Percentiles rank a stretch among this genome's conserved stretches.
Conservation (phyloP, 176 grass and related monocot genomes). For the Triticum dicoccoides region DNA sequence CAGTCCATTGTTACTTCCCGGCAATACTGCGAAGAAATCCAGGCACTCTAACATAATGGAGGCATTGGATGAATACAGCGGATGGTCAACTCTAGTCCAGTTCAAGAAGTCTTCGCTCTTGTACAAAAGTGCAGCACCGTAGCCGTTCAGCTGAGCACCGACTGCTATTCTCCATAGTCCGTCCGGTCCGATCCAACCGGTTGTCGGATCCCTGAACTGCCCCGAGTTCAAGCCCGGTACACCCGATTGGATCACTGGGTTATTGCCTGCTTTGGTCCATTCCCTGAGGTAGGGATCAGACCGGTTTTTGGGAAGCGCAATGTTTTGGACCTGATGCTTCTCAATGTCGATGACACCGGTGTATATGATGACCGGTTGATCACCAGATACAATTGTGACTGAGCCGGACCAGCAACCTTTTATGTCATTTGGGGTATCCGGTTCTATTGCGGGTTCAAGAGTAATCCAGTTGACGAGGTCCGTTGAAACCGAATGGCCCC, state of each 20-base stretch:
- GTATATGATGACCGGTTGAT: constrained; percentile 58
- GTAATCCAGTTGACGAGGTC: constrained; percentile 74
- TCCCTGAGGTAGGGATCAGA: constrained; percentile 72
- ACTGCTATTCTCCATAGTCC: constrained; percentile 57
- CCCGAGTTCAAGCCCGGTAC: constrained; percentile 33
- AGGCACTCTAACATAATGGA: constrained; percentile 64
- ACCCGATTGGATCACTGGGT: constrained; percentile 51
- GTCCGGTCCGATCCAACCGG: constrained; percentile 70
- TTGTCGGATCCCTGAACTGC: constrained; percentile 72
- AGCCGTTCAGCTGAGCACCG: constrained; percentile 46
- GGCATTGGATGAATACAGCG: constrained; percentile 47
- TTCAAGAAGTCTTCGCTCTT: constrained; percentile 58
- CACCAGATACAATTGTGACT: constrained; percentile 50
- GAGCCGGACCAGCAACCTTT: constrained; percentile 85
- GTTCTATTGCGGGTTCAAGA: constrained; percentile 54
- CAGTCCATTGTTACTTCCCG: constrained; percentile 31
- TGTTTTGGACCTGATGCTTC: constrained; percentile 63
- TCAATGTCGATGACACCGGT: constrained; percentile 49
- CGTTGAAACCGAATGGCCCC: constrained; percentile 73
- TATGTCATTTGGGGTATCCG: constrained; percentile 38
- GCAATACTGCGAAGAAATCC: constrained; percentile 48
- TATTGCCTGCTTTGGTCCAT: constrained; percentile 69
- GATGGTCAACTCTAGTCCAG: constrained; percentile 50
- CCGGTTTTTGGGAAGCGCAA: constrained; percentile 61
- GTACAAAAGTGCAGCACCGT: constrained; percentile 54